Percentiles rank a stretch among this genome's conserved stretches.
Conservation (phyloP, 208 protist genomes). For the Trypanosoma conorhini region DNA sequence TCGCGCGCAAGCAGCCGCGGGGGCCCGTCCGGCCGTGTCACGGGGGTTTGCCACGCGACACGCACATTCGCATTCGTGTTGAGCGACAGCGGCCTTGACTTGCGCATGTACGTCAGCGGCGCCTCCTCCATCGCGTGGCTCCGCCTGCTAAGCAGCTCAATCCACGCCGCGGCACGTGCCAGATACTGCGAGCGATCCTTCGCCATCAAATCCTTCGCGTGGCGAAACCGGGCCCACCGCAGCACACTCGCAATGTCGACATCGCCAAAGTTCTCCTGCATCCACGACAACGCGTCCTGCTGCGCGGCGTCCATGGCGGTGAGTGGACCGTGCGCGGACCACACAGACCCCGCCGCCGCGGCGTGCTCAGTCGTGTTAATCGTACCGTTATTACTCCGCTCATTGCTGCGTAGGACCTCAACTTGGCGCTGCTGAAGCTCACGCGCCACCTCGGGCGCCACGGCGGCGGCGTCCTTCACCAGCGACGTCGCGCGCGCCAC, state of each 20-base stretch:
- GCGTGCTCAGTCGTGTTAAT: neutral
- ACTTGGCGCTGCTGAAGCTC: slow-evolving; percentile 57
- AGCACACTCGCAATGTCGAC: slow-evolving; percentile 63
- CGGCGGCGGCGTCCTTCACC: slow-evolving; percentile 47
- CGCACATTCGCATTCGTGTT: slow-evolving; percentile 76
- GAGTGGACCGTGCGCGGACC: slow-evolving; percentile 24
- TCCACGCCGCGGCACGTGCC: slow-evolving; percentile 64
- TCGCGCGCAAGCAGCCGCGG: slow-evolving; percentile 68
- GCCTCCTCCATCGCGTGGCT: slow-evolving; percentile 59
- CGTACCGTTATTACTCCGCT: neutral
- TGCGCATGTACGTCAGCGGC: slow-evolving; percentile 83
- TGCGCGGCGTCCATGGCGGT: slow-evolving; percentile 5
- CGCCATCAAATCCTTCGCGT: slow-evolving; percentile 69
- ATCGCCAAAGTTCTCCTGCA: slow-evolving; percentile 63
- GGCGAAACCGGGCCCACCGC: slow-evolving; percentile 73
- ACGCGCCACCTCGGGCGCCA: slow-evolving; percentile 74
- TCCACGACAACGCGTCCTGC: slow-evolving; percentile 52
- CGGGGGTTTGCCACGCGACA: slow-evolving; percentile 67
- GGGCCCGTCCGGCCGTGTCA: slow-evolving; percentile 11
- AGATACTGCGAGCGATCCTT: slow-evolving; percentile 69
- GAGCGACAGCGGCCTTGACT: slow-evolving; percentile 58
- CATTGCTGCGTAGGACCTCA: slow-evolving; percentile 12
- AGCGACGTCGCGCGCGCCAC: slow-evolving; percentile 46
- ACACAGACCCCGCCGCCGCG: slow-evolving; percentile 9
- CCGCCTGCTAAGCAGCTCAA: slow-evolving; percentile 65